Conservation (phyloP, 805 yeast genomes). For the Sugiyamaella qingdaonensis region DNA sequence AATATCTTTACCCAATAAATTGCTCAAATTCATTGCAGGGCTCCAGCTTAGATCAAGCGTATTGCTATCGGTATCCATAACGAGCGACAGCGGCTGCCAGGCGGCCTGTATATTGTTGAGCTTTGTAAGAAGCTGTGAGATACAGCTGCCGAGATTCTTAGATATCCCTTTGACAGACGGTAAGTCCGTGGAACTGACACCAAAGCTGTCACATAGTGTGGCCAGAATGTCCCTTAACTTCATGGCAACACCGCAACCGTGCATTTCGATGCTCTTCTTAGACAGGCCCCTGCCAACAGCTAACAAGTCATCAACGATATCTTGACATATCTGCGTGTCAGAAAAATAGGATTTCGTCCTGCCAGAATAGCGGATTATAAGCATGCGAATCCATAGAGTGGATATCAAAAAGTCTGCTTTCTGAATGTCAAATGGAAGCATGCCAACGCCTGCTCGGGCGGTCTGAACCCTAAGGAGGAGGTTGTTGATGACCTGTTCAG, state of each 20-base stretch:
- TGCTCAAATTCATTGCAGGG: not conserved
- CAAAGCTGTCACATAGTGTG: constrained; percentile 7
- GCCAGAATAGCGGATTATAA: constrained; percentile 1
- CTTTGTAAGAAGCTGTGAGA: not conserved
- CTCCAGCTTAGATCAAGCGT: not conserved
- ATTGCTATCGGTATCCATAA: not conserved
- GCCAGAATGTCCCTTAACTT: constrained; percentile 15
- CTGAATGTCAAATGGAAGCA: constrained; percentile 12
- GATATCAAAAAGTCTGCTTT: constrained; percentile 17
- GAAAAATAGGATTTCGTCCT: not conserved
- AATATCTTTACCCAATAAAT: not conserved
- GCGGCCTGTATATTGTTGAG: not conserved
- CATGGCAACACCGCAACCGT: constrained; percentile 19
- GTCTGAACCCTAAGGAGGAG: not conserved
- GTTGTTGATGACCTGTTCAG: not conserved
- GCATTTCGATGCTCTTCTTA: constrained; percentile 10
- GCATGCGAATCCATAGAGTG: constrained; percentile 13
- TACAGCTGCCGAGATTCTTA: not conserved
- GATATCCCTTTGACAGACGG: not conserved
- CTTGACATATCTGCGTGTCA: not conserved
- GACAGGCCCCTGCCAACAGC: constrained; percentile 7
- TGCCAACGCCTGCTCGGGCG: not conserved
- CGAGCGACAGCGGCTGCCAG: not conserved
- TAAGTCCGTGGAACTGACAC: not conserved
- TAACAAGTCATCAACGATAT: constrained; percentile 9